A percentile compares a stretch with the other conserved stretches of the same genome.
Conservation (phyloP, 371 early-diverging fungal genomes). For the Mortierella sp. region DNA sequence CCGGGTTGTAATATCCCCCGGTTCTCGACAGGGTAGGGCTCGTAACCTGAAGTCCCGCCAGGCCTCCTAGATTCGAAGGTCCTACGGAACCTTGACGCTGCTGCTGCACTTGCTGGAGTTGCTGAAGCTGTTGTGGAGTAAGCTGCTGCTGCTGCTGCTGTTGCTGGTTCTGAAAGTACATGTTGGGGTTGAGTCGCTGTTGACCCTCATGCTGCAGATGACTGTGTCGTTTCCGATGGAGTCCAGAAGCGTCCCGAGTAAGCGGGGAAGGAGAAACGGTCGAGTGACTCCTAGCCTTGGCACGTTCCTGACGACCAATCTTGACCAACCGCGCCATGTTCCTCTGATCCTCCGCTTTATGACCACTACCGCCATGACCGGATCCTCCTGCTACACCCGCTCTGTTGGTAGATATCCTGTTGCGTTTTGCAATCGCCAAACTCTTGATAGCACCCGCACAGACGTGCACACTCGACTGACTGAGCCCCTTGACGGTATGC, state of each 20-base stretch:
- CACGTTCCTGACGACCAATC: constrained; percentile 52
- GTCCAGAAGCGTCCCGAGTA: constrained; percentile 12
- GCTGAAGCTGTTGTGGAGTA: constrained; percentile 4
- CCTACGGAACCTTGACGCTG: constrained; percentile 20
- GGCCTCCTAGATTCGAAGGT: constrained; percentile 1
- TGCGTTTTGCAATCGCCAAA: constrained; percentile 48
- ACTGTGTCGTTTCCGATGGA: constrained; percentile 33
- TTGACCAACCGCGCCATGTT: constrained; percentile 49
- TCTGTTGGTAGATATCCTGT: constrained; percentile 28
- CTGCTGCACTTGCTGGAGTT: constrained; percentile 17
- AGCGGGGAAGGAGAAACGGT: constrained; percentile 21
- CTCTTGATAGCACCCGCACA: constrained; percentile 52
- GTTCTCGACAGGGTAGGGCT: constrained; percentile 4
- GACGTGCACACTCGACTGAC: constrained; percentile 45
- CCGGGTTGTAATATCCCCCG: constrained; percentile 30
- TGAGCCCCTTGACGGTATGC: constrained; percentile 46
- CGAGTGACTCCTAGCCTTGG: constrained; percentile 37
- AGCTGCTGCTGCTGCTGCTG: constrained; percentile 16
- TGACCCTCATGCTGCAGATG: constrained; percentile 44
- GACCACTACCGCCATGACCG: constrained; percentile 3
- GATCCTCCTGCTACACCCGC: not conserved
- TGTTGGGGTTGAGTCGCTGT: constrained; percentile 19
- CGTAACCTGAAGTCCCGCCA: constrained; percentile 24
- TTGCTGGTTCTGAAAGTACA: constrained; percentile 19
- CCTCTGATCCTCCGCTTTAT: constrained; percentile 12